A percentile compares a stretch with the other conserved stretches of the same genome.
Conservation (phyloP, 495 filamentous ascomycete species). For the Margaritispora aquatica region DNA sequence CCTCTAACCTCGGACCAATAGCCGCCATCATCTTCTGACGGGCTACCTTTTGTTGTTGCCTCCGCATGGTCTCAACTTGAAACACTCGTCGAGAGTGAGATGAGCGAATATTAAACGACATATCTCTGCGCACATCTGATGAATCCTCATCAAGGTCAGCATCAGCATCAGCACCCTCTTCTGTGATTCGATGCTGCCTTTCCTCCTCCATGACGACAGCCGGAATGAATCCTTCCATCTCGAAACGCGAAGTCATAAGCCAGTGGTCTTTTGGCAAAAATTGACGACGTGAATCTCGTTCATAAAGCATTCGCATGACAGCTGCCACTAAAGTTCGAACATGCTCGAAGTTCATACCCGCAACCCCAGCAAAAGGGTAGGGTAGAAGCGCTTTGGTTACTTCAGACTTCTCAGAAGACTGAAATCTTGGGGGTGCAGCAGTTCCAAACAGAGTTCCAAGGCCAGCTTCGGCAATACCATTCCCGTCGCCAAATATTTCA, state of each 20-base stretch:
- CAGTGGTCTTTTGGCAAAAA: slow-evolving; percentile 82
- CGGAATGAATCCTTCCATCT: slow-evolving; percentile 85
- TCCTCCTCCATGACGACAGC: slow-evolving; percentile 88
- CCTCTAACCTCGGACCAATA: slow-evolving; percentile 79
- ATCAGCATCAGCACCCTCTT: slow-evolving; percentile 46
- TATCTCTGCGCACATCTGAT: background rate
- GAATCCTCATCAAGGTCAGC: slow-evolving; percentile 23
- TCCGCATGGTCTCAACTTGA: slow-evolving; percentile 41
- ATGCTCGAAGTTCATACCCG: slow-evolving; percentile 71
- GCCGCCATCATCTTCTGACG: slow-evolving; percentile 63
- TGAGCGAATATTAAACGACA: slow-evolving; percentile 13
- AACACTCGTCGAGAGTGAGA: slow-evolving; percentile 15
- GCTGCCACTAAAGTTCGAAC: slow-evolving; percentile 76
- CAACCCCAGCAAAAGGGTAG: slow-evolving; percentile 39
- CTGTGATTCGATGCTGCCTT: slow-evolving; percentile 50
- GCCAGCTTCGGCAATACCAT: slow-evolving; percentile 37
- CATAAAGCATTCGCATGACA: slow-evolving; percentile 83
- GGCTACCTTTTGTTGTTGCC: slow-evolving; percentile 56
- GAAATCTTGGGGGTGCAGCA: slow-evolving; percentile 13
- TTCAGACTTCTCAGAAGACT: slow-evolving; percentile 1
- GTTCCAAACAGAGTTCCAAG: slow-evolving; percentile 51
- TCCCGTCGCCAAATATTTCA: slow-evolving; percentile 53
- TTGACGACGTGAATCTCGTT: slow-evolving; percentile 82
- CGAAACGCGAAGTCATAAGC: slow-evolving; percentile 88
- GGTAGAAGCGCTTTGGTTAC: slow-evolving; percentile 1